A percentile compares a stretch with the other conserved stretches of the same genome.
Evolutionary conservation across 202 grass and related monocot genomes (phyloP).

Genomic region (Miscanthus sacchariflorus): DNA sequence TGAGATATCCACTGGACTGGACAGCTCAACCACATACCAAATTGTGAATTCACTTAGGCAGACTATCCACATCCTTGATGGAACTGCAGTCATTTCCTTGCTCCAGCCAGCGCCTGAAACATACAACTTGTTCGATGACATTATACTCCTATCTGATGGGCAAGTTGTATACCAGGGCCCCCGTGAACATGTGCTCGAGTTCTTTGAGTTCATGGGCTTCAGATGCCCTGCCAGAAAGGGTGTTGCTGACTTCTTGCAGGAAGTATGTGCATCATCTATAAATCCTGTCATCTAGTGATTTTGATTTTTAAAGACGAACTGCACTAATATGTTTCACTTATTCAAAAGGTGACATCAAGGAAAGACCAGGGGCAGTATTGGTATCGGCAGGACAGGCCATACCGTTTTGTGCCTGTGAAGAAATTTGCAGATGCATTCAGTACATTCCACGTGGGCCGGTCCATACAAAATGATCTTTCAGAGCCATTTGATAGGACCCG

Average conservation of each 20-base stretch:
- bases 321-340: slow-evolving; percentile 37
- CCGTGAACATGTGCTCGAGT: slow-evolving; percentile 91
- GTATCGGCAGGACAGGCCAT: slow-evolving; percentile 65
- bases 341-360: slow-evolving; percentile 91
- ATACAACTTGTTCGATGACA: slow-evolving; percentile 93
- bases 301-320: slow-evolving; percentile 33
- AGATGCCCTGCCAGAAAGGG: slow-evolving; percentile 92
- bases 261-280: slow-evolving; percentile 62
- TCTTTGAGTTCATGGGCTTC: slow-evolving; percentile 95
- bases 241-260: slow-evolving; percentile 96
- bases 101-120: slow-evolving; percentile 97
- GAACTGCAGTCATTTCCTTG: slow-evolving; percentile 88
- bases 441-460: slow-evolving; percentile 77
- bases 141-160: slow-evolving; percentile 92
- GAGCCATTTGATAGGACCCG: slow-evolving; percentile 80
- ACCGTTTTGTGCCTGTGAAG: slow-evolving; percentile 85
- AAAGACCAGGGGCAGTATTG: slow-evolving; percentile 98
- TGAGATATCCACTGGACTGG: slow-evolving; percentile 98
- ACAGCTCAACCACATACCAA: slow-evolving; percentile 98
- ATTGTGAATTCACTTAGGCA: slow-evolving; percentile 94
- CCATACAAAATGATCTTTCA: slow-evolving; percentile 62
- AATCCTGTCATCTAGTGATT: slow-evolving; percentile 26
- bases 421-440: slow-evolving; percentile 79
- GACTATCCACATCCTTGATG: slow-evolving; percentile 91
- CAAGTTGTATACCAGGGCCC: slow-evolving; percentile 93